Evolutionary conservation across 768 basidiomycete genomes (phyloP).

Genomic region (Hypholoma fasciculare): DNA sequence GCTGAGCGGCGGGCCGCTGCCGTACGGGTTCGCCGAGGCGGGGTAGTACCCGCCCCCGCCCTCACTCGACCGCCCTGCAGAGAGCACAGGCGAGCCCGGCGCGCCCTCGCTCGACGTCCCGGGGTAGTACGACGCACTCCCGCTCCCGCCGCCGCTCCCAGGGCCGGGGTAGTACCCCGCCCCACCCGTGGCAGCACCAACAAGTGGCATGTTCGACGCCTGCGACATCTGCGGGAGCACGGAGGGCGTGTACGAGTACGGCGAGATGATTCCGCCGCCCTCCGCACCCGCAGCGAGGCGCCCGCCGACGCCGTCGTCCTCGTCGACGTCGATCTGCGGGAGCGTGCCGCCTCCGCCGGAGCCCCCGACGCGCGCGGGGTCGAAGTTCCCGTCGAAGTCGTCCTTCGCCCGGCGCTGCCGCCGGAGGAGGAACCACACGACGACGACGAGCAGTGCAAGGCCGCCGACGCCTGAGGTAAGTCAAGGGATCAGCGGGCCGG

Average conservation of each 20-base stretch:
- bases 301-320: conserved; percentile 27
- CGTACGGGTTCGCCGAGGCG: conserved; percentile 13
- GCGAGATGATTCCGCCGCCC: conserved; percentile 25
- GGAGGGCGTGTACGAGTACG: conserved; percentile 19
- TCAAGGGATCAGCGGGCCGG: neutral
- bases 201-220: conserved; percentile 5
- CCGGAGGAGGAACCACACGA: conserved; percentile 19
- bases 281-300: conserved; percentile 17
- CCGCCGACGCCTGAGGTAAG: conserved; percentile 15
- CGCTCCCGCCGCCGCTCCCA: neutral
- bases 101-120: conserved; percentile 4
- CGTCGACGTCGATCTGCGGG: conserved; percentile 18
- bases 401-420: conserved; percentile 17
- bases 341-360: conserved; percentile 17
- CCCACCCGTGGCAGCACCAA: conserved; percentile 14
- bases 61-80: neutral
- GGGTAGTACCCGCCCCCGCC: conserved; percentile 13
- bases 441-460: conserved; percentile 11
- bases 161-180: neutral
- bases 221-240: conserved; percentile 12
- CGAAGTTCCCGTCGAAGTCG: conserved; percentile 30
- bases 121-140: conserved; percentile 10
- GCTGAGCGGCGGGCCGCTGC: conserved; percentile 18
- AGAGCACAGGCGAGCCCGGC: neutral
- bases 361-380: conserved; percentile 21